These are phyloP conservation scores for Groenewaldozyma auringiensis DNA, from an alignment of 1,139 yeast genomes.

Conservation along the genomic window DNA sequence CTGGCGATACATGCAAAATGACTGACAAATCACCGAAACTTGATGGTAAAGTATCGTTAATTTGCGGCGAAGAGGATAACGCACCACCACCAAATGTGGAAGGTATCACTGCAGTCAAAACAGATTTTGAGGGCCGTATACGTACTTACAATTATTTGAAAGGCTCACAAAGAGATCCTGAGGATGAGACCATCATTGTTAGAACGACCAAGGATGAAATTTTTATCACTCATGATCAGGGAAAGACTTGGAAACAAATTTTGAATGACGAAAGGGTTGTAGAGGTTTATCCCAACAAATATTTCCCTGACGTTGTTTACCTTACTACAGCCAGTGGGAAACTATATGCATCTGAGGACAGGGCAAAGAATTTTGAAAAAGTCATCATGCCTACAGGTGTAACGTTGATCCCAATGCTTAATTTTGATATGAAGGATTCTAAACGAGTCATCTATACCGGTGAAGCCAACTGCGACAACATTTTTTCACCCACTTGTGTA, in stretches of 20 bases:
- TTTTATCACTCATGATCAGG: constrained; percentile 74
- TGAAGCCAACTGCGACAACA: constrained; percentile 46
- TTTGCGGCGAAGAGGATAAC: constrained; percentile 7
- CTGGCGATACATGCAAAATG: constrained; percentile 43
- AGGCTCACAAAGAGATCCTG: constrained; percentile 32
- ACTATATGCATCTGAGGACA: constrained; percentile 55
- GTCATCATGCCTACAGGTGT: constrained; percentile 31
- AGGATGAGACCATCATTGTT: constrained; percentile 58
- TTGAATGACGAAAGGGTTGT: constrained; percentile 43
- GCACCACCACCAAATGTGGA: constrained; percentile 5
- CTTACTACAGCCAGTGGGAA: constrained; percentile 44
- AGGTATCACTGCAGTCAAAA: constrained; percentile 26
- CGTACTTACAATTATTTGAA: constrained; percentile 51
- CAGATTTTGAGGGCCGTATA: constrained; percentile 38
- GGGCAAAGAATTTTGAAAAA: constrained; percentile 51
- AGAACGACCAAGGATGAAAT: constrained; percentile 46
- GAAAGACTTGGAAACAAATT: constrained; percentile 47
- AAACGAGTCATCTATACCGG: constrained; percentile 68
- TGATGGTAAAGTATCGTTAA: constrained; percentile 15
- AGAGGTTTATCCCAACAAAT: constrained; percentile 53
- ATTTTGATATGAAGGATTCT: constrained; percentile 51
- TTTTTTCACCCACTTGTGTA: constrained; percentile 42
- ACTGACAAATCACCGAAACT: constrained; percentile 16
- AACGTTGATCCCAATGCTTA: constrained; percentile 32
- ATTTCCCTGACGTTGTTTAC: constrained; percentile 55